Evolutionary conservation across 2,329 filamentous ascomycete species (phyloP).

Genomic region (Diaporthe sp.): DNA sequence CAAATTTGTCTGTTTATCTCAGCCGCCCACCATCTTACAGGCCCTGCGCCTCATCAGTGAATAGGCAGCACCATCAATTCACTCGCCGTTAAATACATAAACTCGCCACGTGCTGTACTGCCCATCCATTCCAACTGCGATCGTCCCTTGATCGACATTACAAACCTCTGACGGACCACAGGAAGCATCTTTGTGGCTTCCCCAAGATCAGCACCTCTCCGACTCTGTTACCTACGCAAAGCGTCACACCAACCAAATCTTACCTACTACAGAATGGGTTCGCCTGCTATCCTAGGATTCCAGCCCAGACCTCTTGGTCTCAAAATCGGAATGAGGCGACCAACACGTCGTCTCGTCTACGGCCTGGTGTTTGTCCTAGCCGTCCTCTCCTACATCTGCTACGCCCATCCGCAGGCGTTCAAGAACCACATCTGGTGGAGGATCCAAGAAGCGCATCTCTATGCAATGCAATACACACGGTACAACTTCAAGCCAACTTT

Average conservation of each 20-base stretch:
- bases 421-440: not conserved
- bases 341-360: not conserved
- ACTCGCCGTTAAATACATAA: not conserved
- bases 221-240: no score
- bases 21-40: not conserved
- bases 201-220: not conserved
- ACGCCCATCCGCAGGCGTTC: not conserved
- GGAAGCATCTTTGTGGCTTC: no score
- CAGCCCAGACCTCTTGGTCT: not conserved
- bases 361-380: not conserved
- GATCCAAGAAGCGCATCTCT: not conserved
- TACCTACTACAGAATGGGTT: not conserved
- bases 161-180: not conserved
- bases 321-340: not conserved
- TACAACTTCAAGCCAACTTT: constrained; percentile 5
- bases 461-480: not conserved
- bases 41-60: not conserved
- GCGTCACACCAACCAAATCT: no score
- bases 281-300: not conserved
- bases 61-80: constrained; percentile 2
- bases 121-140: no score
- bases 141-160: not conserved
- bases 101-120: not conserved
- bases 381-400: not conserved
- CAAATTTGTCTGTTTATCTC: constrained; percentile 7